These are phyloP conservation scores for Aspergillus persii DNA, from an alignment of 2,329 filamentous ascomycete genomes.

Conservation along the genomic window DNA sequence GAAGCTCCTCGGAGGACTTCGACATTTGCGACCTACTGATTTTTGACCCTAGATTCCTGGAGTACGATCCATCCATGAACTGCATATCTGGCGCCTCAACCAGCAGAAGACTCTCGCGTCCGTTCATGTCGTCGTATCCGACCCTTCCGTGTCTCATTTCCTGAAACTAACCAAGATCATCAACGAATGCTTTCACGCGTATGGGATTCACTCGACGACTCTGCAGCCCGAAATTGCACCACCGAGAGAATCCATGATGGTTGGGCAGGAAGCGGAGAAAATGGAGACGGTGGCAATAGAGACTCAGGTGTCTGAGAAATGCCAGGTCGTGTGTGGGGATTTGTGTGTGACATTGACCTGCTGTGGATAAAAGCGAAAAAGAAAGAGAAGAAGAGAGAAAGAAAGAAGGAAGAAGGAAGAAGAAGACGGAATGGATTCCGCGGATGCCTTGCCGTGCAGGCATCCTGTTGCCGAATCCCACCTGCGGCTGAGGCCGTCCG, in stretches of 20 bases:
- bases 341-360: slow-evolving; percentile 54
- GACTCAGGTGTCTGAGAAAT: slow-evolving; percentile 36
- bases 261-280: slow-evolving; percentile 5
- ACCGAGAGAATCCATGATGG: slow-evolving; percentile 5
- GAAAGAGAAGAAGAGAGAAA: neutral
- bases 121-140: slow-evolving; percentile 64
- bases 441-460: neutral
- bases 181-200: slow-evolving; percentile 68
- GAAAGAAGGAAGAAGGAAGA: neutral
- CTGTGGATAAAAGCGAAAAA: slow-evolving; percentile 37
- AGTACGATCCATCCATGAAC: slow-evolving; percentile 65
- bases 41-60: slow-evolving; percentile 56
- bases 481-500: no score
- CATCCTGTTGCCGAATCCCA: neutral
- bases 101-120: slow-evolving; percentile 69
- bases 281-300: slow-evolving; percentile 4
- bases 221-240: slow-evolving; percentile 62
- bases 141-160: slow-evolving; percentile 58
- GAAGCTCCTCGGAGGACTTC: no score
- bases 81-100: slow-evolving; percentile 72
- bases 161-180: slow-evolving; percentile 61
- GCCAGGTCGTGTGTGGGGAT: slow-evolving; percentile 54
- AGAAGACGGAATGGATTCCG: neutral
- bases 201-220: slow-evolving; percentile 70
- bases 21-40: neutral